Evolutionary conservation across 2,329 filamentous ascomycete genomes (phyloP).

Genomic region (Ophiosphaerella korrae): DNA sequence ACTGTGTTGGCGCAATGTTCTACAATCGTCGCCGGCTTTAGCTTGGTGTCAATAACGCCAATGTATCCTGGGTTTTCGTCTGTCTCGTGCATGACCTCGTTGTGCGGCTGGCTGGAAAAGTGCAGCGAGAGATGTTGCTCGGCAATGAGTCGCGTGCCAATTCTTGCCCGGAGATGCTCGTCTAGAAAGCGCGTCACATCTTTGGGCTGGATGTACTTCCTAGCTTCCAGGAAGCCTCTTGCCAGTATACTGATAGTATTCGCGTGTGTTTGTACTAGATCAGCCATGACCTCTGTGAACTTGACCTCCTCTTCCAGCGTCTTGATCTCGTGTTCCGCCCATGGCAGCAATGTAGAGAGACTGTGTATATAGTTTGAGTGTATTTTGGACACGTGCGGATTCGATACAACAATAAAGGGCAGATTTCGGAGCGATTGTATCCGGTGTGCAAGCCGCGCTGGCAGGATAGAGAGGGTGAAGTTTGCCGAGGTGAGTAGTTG

Average conservation of each 20-base stretch:
- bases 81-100: conserved; percentile 55
- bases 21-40: conserved; percentile 81
- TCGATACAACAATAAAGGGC: conserved; percentile 97
- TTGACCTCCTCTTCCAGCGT: conserved; percentile 84
- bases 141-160: conserved; percentile 90
- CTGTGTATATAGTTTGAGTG: conserved; percentile 97
- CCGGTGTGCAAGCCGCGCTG: conserved; percentile 88
- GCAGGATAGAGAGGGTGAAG: conserved; percentile 91
- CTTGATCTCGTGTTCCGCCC: conserved; percentile 72
- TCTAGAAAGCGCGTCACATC: conserved; percentile 94
- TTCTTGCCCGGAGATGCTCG: conserved; percentile 89
- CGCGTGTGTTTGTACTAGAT: conserved; percentile 91
- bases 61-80: conserved; percentile 69
- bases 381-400: conserved; percentile 90
- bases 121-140: conserved; percentile 97
- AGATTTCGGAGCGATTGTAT: conserved; percentile 92
- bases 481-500: conserved; percentile 89
- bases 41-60: conserved; percentile 90
- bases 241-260: conserved; percentile 95
- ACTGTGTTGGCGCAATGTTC: conserved; percentile 88
- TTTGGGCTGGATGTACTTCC: conserved; percentile 80
- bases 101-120: conserved; percentile 72
- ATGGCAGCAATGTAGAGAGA: conserved; percentile 86
- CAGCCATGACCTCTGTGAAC: conserved; percentile 91
- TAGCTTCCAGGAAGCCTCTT: conserved; percentile 88